Evolutionary conservation across 176 grass and related monocot species (phyloP).

Genomic region (Eragrostis curvula): DNA sequence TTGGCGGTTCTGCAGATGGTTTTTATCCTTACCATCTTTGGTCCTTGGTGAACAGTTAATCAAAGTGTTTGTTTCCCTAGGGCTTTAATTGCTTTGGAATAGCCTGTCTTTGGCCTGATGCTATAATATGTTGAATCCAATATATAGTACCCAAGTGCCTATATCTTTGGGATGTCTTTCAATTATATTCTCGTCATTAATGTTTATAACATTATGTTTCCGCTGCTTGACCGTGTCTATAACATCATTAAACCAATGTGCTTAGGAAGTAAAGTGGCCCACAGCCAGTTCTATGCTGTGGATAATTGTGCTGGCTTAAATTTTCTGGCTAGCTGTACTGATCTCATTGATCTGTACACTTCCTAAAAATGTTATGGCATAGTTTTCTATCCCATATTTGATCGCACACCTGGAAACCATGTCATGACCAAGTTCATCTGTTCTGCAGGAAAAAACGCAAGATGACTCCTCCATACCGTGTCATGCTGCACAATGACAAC

Average conservation of each 20-base stretch:
- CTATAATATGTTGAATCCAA: background rate
- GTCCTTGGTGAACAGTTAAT: background rate
- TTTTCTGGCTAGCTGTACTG: background rate
- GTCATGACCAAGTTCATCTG: slow-evolving; percentile 21
- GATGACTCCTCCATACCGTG: slow-evolving; percentile 70
- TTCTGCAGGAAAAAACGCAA: slow-evolving; percentile 79
- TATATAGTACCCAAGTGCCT: background rate
- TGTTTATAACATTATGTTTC: background rate
- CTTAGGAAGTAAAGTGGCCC: background rate
- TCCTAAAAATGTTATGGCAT: background rate
- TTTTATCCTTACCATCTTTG: background rate
- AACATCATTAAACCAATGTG: background rate
- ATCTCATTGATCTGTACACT: background rate
- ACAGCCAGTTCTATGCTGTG: background rate
- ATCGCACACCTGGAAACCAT: background rate
- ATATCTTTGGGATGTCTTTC: background rate
- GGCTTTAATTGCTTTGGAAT: background rate
- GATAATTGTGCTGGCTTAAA: background rate
- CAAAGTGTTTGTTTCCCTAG: slow-evolving; percentile 11
- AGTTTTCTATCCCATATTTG: slow-evolving; percentile 6
- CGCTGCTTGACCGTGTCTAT: background rate
- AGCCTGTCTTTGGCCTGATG: slow-evolving; percentile 5
- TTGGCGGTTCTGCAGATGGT: background rate
- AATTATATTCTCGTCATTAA: background rate
- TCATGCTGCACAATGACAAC: slow-evolving; percentile 88